A percentile compares a stretch with the other conserved stretches of the same genome.
Conservation (phyloP, 805 yeast genomes). For the Candida sonorensis region DNA sequence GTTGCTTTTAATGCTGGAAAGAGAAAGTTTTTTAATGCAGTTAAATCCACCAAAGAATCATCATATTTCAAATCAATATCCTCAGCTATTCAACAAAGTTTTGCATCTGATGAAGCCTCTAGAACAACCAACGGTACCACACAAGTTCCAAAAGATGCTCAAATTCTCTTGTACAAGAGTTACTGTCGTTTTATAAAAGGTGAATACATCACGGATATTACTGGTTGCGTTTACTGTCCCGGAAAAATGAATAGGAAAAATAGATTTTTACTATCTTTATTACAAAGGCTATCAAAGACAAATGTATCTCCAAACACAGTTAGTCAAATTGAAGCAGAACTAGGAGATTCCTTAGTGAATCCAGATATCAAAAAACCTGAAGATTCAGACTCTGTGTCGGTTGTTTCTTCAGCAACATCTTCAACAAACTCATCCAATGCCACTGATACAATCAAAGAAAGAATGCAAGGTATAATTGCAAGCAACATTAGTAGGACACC, state of each 20-base stretch:
- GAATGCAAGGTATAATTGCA: slow-evolving; percentile 68
- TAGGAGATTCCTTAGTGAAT: slow-evolving; percentile 26
- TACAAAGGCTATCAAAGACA: slow-evolving; percentile 54
- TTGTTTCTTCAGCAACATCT: slow-evolving; percentile 8
- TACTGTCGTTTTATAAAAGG: slow-evolving; percentile 35
- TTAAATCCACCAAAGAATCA: slow-evolving; percentile 41
- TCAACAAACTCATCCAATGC: background rate
- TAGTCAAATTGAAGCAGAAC: slow-evolving; percentile 31
- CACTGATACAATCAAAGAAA: slow-evolving; percentile 40
- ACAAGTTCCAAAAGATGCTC: slow-evolving; percentile 47
- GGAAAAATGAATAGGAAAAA: slow-evolving; percentile 70
- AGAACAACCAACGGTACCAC: background rate
- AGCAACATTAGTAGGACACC: slow-evolving; percentile 55
- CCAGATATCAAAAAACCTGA: slow-evolving; percentile 16
- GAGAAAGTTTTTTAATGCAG: slow-evolving; percentile 39
- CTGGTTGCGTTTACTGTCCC: slow-evolving; percentile 67
- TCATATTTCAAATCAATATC: slow-evolving; percentile 42
- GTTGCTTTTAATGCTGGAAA: slow-evolving; percentile 23
- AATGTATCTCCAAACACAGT: slow-evolving; percentile 22
- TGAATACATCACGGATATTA: slow-evolving; percentile 50
- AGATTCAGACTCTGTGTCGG: slow-evolving; percentile 18
- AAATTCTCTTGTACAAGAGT: slow-evolving; percentile 54
- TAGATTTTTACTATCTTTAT: slow-evolving; percentile 57
- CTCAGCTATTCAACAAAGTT: slow-evolving; percentile 29
- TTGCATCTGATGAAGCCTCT: slow-evolving; percentile 11